phyloP scores from a whole-genome alignment of 441 rosid species.

The Bocquillonia castaneifolia region DNA sequence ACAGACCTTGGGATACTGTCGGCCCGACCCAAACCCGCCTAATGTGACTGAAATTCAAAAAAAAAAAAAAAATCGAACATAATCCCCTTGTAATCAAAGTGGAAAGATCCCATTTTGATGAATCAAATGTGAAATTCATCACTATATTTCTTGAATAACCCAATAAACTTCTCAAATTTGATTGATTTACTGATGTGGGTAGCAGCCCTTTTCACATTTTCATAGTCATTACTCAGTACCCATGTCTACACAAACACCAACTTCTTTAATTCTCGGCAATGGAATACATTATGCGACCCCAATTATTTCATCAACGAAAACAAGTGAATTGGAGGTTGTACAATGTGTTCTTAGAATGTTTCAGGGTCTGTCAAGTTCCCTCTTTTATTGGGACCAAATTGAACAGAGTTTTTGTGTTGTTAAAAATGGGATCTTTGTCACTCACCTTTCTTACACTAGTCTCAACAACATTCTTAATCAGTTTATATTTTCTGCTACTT shows the following conservation, averaged over 20 bases:
- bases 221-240: background rate
- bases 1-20: no score
- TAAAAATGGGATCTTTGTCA: constrained; percentile 49
- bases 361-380: constrained; percentile 71
- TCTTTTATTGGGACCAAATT: constrained; percentile 55
- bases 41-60: no score
- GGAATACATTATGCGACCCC: constrained; percentile 51
- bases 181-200: background rate
- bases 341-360: constrained; percentile 58
- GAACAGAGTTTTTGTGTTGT: constrained; percentile 36
- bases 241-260: constrained; percentile 21
- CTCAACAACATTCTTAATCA: constrained; percentile 53
- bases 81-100: background rate
- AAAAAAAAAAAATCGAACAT: background rate
- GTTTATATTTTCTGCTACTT: constrained; percentile 65
- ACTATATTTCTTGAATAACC: background rate
- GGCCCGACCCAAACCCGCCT: no score
- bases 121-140: background rate
- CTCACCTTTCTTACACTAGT: constrained; percentile 69
- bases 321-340: constrained; percentile 68
- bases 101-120: background rate
- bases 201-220: background rate
- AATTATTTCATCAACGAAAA: constrained; percentile 36
- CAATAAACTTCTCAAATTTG: background rate
- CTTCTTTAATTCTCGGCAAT: constrained; percentile 22